These are phyloP conservation scores for Acanthamoeba triangularis DNA, from an alignment of 208 protist species.

Conservation along the genomic window DNA sequence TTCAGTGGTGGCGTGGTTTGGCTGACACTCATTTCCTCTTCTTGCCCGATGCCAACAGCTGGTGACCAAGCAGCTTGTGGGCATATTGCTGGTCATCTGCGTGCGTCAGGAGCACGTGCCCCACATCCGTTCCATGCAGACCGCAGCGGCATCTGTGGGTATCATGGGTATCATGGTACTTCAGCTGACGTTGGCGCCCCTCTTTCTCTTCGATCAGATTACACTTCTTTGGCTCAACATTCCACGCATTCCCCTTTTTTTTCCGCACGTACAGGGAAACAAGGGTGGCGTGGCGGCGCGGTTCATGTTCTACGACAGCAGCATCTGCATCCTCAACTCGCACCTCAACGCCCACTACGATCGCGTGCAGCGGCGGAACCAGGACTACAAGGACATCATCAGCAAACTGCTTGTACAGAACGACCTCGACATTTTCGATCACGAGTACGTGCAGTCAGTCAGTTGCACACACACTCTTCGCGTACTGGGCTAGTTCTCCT, in stretches of 20 bases:
- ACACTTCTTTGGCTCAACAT: neutral
- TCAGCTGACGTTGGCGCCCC: slow-evolving; percentile 81
- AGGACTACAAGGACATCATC: slow-evolving; percentile 86
- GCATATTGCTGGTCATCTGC: slow-evolving; percentile 86
- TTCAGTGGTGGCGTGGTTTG: neutral
- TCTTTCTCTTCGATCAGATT: neutral
- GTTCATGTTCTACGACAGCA: slow-evolving; percentile 86
- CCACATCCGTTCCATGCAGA: slow-evolving; percentile 78
- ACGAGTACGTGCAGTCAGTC: slow-evolving; percentile 61
- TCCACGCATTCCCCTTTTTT: neutral
- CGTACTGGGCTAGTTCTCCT: neutral
- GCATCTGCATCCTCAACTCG: slow-evolving; percentile 87
- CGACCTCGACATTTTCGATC: slow-evolving; percentile 71
- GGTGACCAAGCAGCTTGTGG: slow-evolving; percentile 83
- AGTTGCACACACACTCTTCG: neutral
- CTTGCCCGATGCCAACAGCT: slow-evolving; percentile 62
- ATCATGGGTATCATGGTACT: slow-evolving; percentile 89
- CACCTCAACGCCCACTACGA: slow-evolving; percentile 87
- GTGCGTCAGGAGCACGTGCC: slow-evolving; percentile 76
- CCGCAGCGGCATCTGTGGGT: slow-evolving; percentile 79
- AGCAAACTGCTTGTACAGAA: slow-evolving; percentile 83
- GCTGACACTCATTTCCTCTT: neutral
- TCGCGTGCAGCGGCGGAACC: slow-evolving; percentile 84
- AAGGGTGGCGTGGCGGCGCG: slow-evolving; percentile 80
- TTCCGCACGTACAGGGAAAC: slow-evolving; percentile 27